These are phyloP conservation scores for Emmonsiellopsis sp. DNA, from an alignment of 2,329 filamentous ascomycete species.

Conservation along the genomic window DNA sequence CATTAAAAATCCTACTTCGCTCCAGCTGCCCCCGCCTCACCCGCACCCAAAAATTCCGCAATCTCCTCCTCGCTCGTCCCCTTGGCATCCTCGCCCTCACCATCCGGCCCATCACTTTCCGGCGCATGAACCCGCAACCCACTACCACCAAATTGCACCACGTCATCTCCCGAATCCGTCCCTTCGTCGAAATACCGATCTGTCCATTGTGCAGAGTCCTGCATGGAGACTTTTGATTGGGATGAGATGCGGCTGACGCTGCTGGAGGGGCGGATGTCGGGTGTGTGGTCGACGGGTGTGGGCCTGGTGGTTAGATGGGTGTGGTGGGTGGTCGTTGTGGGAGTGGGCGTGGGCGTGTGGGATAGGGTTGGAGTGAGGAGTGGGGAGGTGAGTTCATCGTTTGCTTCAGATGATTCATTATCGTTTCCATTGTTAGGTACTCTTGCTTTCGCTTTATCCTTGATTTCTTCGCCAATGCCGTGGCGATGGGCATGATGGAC, in stretches of 20 bases:
- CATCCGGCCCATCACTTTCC: neutral
- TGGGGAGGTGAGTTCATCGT: neutral
- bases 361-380: neutral
- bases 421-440: neutral
- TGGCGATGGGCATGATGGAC: constrained; percentile 28
- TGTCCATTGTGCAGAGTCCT: constrained; percentile 12
- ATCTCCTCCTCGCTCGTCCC: neutral
- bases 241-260: constrained; percentile 3
- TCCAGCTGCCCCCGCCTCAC: neutral
- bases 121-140: neutral
- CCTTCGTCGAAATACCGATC: constrained; percentile 10
- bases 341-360: neutral
- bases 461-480: neutral
- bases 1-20: neutral
- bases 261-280: neutral
- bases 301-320: neutral
- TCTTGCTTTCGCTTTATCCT: constrained; percentile 5
- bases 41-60: neutral
- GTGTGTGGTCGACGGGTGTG: neutral
- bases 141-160: neutral
- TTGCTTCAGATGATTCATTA: neutral
- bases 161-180: constrained; percentile 8
- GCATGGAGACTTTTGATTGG: constrained; percentile 8
- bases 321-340: neutral
- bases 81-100: neutral